These are phyloP conservation scores for Chalara sp. DNA, from an alignment of 2,329 filamentous ascomycete species.

Conservation along the genomic window DNA sequence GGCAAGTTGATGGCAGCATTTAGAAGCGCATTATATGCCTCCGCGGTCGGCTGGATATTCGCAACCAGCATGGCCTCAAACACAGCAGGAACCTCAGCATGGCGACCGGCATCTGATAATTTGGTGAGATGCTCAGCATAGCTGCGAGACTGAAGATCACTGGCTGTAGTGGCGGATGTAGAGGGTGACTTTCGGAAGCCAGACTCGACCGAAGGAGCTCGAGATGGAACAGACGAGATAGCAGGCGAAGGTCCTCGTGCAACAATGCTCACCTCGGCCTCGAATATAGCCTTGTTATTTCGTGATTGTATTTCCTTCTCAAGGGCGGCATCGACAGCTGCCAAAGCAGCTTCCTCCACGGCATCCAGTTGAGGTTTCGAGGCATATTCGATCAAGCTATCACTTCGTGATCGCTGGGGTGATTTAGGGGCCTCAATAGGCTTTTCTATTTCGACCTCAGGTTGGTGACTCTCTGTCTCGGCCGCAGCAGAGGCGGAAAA, in stretches of 20 bases:
- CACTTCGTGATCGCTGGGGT: constrained; percentile 20
- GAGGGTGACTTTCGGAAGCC: constrained; percentile 39
- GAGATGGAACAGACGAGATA: constrained; percentile 16
- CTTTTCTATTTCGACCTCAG: constrained; percentile 8
- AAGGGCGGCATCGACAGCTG: constrained; percentile 79
- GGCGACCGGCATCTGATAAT: constrained; percentile 65
- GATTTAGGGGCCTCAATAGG: background rate
- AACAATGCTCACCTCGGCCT: constrained; percentile 25
- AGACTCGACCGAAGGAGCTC: constrained; percentile 21
- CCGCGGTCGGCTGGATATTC: constrained; percentile 71
- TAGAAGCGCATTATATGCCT: constrained; percentile 88
- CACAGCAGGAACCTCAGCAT: constrained; percentile 80
- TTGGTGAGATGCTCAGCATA: constrained; percentile 76
- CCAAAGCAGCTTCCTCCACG: constrained; percentile 55
- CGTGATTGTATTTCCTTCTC: constrained; percentile 61
- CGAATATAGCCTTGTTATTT: constrained; percentile 35
- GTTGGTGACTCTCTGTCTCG: constrained; percentile 10
- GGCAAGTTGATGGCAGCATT: constrained; percentile 79
- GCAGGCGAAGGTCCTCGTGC: constrained; percentile 23
- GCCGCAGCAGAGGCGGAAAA: constrained; percentile 17
- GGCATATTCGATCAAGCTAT: constrained; percentile 24
- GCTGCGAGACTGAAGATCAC: constrained; percentile 56
- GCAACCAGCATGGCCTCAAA: constrained; percentile 87
- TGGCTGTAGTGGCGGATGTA: constrained; percentile 53
- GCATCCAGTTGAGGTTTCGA: constrained; percentile 28